phyloP scores from a whole-genome alignment of 2,329 filamentous ascomycete genomes.

The Scedosporium boydii region DNA sequence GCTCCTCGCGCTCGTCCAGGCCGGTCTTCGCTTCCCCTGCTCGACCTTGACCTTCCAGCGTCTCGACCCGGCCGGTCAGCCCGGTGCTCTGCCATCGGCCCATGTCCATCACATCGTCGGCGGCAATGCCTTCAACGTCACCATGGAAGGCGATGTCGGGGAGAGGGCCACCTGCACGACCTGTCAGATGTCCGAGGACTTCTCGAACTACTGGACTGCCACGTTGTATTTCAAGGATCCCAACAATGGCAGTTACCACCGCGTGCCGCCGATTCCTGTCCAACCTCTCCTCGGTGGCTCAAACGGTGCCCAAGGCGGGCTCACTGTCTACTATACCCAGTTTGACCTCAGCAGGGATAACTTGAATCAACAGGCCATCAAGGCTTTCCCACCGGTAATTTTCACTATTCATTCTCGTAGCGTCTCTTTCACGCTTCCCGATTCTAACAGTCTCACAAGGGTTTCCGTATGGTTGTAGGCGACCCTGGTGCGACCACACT shows the following conservation, averaged over 20 bases:
- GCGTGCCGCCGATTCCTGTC: slow-evolving; percentile 46
- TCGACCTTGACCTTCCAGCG: slow-evolving; percentile 36
- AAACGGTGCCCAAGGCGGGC: slow-evolving; percentile 26
- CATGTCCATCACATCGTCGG: slow-evolving; percentile 47
- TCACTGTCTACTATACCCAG: slow-evolving; percentile 36
- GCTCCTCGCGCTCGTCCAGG: not conserved
- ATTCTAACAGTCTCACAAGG: slow-evolving; percentile 15
- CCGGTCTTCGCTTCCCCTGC: slow-evolving; percentile 26
- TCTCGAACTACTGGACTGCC: slow-evolving; percentile 22
- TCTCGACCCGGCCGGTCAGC: slow-evolving; percentile 16
- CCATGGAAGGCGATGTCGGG: slow-evolving; percentile 32
- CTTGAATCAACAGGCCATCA: slow-evolving; percentile 22
- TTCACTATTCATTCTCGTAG: slow-evolving; percentile 22
- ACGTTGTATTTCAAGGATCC: slow-evolving; percentile 25
- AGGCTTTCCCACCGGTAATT: slow-evolving; percentile 23
- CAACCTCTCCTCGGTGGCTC: slow-evolving; percentile 37
- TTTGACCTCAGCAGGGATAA: slow-evolving; percentile 21
- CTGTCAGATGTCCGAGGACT: slow-evolving; percentile 20
- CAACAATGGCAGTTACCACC: slow-evolving; percentile 29
- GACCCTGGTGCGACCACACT: slow-evolving; percentile 20
- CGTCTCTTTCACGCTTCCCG: slow-evolving; percentile 8
- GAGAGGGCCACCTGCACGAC: slow-evolving; percentile 30
- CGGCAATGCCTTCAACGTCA: slow-evolving; percentile 33
- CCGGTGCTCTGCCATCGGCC: slow-evolving; percentile 31
- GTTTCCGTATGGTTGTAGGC: slow-evolving; percentile 38